phyloP scores from a whole-genome alignment of 192 early-diverging fungal species.

The Linnemannia hyalina region DNA sequence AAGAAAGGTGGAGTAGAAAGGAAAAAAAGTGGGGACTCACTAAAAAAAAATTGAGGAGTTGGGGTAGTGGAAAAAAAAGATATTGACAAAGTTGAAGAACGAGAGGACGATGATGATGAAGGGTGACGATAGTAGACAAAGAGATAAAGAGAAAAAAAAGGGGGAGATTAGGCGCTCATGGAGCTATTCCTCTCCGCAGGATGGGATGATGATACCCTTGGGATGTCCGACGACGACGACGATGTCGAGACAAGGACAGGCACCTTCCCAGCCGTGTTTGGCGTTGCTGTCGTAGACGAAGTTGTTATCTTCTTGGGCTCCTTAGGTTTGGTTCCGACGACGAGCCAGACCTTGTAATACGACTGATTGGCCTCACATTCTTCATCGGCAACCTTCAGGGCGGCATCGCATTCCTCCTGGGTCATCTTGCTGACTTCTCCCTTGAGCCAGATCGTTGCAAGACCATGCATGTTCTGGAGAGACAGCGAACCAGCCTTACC shows the following conservation, averaged over 20 bases:
- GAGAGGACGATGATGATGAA: not conserved
- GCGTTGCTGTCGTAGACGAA: not conserved
- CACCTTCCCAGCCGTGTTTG: not conserved
- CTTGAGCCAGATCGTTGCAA: slow-evolving; percentile 55
- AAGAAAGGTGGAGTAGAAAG: not conserved
- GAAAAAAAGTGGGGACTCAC: slow-evolving; percentile 1
- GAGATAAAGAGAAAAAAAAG: not conserved
- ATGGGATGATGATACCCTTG: not conserved
- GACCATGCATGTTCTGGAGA: slow-evolving; percentile 50
- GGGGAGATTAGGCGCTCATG: not conserved
- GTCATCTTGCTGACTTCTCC: slow-evolving; percentile 43
- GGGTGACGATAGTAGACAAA: not conserved
- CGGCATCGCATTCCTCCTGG: slow-evolving; percentile 29
- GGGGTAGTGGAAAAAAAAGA: not conserved
- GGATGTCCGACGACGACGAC: not conserved
- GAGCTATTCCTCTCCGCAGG: not conserved
- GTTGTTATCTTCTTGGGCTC: slow-evolving; percentile 25
- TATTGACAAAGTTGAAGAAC: not conserved
- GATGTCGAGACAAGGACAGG: not conserved
- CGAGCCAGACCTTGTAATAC: slow-evolving; percentile 56
- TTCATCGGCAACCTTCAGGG: slow-evolving; percentile 16
- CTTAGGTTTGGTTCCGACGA: slow-evolving; percentile 47
- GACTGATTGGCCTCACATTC: slow-evolving; percentile 34
- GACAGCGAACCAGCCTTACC: slow-evolving; percentile 42
- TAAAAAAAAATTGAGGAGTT: slow-evolving; percentile 1